phyloP scores from a whole-genome alignment of 345 rosid genomes.

The Ceriops zippeliana region DNA sequence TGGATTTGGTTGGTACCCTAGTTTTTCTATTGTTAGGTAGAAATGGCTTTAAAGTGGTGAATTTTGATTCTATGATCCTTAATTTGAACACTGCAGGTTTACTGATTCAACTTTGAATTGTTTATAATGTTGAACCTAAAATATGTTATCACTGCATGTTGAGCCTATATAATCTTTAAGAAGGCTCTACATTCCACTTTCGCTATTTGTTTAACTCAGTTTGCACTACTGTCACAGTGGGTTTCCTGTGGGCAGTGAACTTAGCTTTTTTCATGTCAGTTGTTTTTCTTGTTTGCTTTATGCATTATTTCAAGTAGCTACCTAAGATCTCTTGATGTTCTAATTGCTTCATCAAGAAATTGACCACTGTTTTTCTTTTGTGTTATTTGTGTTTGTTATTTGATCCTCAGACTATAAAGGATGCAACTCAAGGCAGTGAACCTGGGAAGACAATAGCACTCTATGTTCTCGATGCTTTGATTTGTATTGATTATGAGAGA shows the following conservation, averaged over 20 bases:
- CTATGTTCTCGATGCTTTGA: slow-evolving; percentile 79
- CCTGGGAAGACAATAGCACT: slow-evolving; percentile 86
- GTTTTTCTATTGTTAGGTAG: neutral
- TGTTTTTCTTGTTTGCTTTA: neutral
- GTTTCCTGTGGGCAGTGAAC: neutral
- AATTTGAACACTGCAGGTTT: neutral
- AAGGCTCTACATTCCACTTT: neutral
- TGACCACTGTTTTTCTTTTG: slow-evolving; percentile 3
- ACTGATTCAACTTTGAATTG: neutral
- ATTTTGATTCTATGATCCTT: neutral
- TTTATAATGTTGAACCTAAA: neutral
- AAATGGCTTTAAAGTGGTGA: slow-evolving; percentile 1
- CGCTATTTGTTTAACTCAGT: neutral
- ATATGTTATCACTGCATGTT: neutral
- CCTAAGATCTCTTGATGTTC: neutral
- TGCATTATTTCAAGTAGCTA: neutral
- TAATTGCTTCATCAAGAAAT: neutral
- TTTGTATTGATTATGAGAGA: slow-evolving; percentile 80
- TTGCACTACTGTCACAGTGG: neutral
- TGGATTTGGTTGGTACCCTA: slow-evolving; percentile 63
- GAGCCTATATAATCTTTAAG: neutral
- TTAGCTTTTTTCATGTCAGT: neutral
- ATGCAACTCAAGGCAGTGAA: slow-evolving; percentile 85
- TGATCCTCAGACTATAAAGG: slow-evolving; percentile 68
- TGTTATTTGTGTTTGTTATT: slow-evolving; percentile 12